Evolutionary conservation across 306 rosid species (phyloP).

Genomic region (Canavalia ensiformis): DNA sequence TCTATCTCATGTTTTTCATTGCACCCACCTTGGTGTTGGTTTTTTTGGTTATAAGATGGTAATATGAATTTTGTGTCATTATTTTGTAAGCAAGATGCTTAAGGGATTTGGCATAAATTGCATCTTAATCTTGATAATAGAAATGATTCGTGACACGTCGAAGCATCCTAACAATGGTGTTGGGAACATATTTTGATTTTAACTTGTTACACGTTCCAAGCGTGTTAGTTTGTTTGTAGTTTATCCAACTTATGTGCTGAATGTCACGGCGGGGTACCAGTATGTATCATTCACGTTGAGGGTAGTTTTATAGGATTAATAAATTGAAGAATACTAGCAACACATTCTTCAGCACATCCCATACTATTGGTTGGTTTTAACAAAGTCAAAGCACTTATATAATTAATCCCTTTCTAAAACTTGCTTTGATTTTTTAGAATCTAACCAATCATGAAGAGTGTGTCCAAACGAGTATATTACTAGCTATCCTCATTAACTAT

Average conservation of each 20-base stretch:
- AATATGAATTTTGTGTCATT: background rate
- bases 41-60: background rate
- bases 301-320: background rate
- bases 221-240: background rate
- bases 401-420: no score
- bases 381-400: no score
- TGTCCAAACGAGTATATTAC: no score
- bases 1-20: no score
- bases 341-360: no score
- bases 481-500: no score
- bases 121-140: background rate
- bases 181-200: background rate
- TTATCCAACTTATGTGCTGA: background rate
- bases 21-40: background rate
- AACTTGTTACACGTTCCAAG: background rate
- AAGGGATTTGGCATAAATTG: background rate
- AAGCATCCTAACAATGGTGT: background rate
- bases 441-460: no score
- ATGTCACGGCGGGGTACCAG: constrained; percentile 14
- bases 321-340: no score
- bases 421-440: no score
- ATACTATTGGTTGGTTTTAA: no score
- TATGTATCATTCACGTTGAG: background rate
- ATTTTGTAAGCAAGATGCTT: background rate
- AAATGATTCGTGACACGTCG: background rate